These are phyloP conservation scores for Hanseniaspora pseudoguilliermondii DNA, from an alignment of 805 yeast species.

Conservation along the genomic window DNA sequence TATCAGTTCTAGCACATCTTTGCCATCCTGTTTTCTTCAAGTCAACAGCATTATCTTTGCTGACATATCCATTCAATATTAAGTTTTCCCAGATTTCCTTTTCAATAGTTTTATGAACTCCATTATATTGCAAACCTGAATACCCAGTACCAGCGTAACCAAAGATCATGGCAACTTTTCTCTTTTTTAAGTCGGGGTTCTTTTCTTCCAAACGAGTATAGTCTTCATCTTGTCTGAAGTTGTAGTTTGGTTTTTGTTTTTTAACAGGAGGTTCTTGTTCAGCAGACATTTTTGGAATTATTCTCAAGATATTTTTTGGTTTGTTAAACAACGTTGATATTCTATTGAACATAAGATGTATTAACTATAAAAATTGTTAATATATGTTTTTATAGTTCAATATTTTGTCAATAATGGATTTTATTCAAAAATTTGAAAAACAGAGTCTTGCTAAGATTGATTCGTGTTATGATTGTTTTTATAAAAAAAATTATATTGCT, in stretches of 20 bases:
- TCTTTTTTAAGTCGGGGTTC: slow-evolving; percentile 57
- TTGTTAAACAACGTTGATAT: not conserved
- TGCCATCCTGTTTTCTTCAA: slow-evolving; percentile 76
- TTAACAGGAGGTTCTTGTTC: slow-evolving; percentile 11
- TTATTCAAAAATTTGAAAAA: too few species aligned
- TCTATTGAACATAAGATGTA: not conserved
- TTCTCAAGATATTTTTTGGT: not conserved
- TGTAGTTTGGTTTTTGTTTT: slow-evolving; percentile 13
- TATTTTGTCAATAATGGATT: too few species aligned
- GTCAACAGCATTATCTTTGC: slow-evolving; percentile 75
- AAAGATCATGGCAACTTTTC: slow-evolving; percentile 76
- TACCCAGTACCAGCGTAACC: slow-evolving; percentile 96
- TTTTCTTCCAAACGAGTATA: slow-evolving; percentile 44
- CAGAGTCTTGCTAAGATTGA: not conserved
- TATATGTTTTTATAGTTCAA: too few species aligned
- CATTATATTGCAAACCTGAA: slow-evolving; percentile 90
- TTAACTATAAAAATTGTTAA: not conserved
- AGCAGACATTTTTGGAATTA: not conserved
- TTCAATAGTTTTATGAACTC: slow-evolving; percentile 80
- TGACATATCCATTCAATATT: slow-evolving; percentile 75
- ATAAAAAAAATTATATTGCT: too few species aligned
- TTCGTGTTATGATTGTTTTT: not conserved
- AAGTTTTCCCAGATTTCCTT: slow-evolving; percentile 77
- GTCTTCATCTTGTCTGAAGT: slow-evolving; percentile 16
- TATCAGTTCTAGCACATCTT: slow-evolving; percentile 83